Evolutionary conservation across 164 flowering plant species (phyloP), one percentile per base, ranked within the genome.

Genomic region (Annona squamosa): DNA sequence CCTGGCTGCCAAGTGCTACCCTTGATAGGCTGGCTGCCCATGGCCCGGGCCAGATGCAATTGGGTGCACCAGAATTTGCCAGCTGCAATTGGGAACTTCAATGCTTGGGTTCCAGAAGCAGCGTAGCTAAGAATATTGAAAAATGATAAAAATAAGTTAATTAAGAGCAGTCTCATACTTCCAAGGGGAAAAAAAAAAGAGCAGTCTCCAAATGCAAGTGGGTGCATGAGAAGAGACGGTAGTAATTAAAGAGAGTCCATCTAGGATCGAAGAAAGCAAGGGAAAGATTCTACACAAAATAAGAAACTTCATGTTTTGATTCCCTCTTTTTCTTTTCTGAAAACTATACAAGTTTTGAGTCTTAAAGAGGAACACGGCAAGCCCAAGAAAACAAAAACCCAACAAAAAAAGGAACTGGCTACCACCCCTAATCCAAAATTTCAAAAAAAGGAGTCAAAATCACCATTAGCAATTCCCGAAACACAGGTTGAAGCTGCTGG

Each of bases 381-480:
- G 45, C 48, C 68, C 12, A 65, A 65, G 68, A 37, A 42, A 42
- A 42, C 44, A 5, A 43, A 64, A 48, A 9, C 3, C 47, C 48
- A 41, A 18, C 10, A 48, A 72, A 6, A 46, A 46, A 37, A 3
- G 37, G 13, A 48, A 65, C 37, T 42, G 43, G 1, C 43, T 62
- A 46, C 63, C 4, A 71, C 75, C 75, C 64, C 26, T 44, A n/a
- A 65, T 4, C 48, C 48, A 73, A 73, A 73, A 52, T 52, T 52
- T 26, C 9, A 12, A 42, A 48, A 72, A 63, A 65, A 47, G 18
- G 3, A 56, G 26, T 46, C 12, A 7, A 17, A 43, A 41, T 9
- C n/a, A 68, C 12, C 52, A 45, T 7, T 52, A 75, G n/a, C 79
- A 69, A 48, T 83, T 78, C 87, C 89, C 83, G 71, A 82, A 76